Evolutionary conservation across 768 basidiomycete species (phyloP), one percentile per base, ranked within the genome.

Genomic region (Suillus decipiens): DNA sequence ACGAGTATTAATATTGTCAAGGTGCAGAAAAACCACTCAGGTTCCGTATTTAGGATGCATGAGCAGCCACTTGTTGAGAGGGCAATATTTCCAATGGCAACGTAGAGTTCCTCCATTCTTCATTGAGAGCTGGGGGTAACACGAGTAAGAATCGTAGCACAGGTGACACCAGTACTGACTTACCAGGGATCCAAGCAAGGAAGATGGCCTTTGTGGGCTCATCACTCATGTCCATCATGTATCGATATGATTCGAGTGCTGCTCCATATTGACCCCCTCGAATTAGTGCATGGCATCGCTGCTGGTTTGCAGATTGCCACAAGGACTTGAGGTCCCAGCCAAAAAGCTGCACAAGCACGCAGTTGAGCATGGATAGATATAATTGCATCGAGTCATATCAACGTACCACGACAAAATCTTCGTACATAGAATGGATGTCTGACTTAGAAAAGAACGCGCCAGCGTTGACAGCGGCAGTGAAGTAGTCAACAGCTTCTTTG

Each of bases 311-410:
- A 5, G 1, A 28, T 50, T 50, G 48, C 48, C 48, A 50, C 24
- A 50, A 50, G 48, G 48, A 28, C 48, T 50, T 50, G 24, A 50
- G 48, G 14, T 50, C 48, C 48, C 48, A 50, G 48, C 48, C 48
- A 14, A 50, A 50, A 17, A 50, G 48, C 48, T 50, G 48, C 28
- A 28, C 14, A 50, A 28, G 28, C 48, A 17, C 24, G 24, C 3
- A 2, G 28, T 28, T 50, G 24, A 50, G 48, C 48, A 8, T 28
- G 48, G n/a, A 50, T 15, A 28, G 6, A 11, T n/a, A 10, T 2
- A n/a, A 50, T 15, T 15, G 6, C 1, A 1, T 15, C 47, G 14
- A 7, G 15, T 50, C 48, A 28, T 50, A 28, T 50, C 48, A 50
- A 50, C 14, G 24, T 50, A 50, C 48, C 48, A 50, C 24, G 24